Evolutionary conservation across 441 rosid genomes (phyloP), one percentile per base, ranked within the genome.

Genomic region (Cnidoscolus chayamansa): DNA sequence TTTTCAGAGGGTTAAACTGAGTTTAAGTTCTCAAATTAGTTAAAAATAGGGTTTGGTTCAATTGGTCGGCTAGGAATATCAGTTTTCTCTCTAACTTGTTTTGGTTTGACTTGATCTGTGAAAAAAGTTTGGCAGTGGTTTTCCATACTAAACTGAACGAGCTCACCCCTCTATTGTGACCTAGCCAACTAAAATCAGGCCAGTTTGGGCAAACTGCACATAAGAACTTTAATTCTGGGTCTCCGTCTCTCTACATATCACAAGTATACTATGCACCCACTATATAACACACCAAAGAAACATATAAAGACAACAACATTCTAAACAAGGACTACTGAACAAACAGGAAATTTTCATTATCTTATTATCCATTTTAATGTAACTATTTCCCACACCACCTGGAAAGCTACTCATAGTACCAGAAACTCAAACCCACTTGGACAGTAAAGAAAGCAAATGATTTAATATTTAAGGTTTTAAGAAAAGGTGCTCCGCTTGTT

Each of bases 361-460:
- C 53, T 13, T 48, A 67, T 58, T n/a, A 17, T 31, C 19, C n/a
- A 59, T 37, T 30, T 67, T 10, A n/a, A 9, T 65, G 45, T 15
- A 25, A n/a, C 6, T 32, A 9, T 43, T 9, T 11, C 13, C 19
- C 50, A 19, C 12, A 2, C 15, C 60, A 57, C 31, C 51, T 2
- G 49, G 43, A 10, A 17, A 43, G 63, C 15, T 19, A 56, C 63
- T 31, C 25, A 25, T 25, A 30, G 35, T 32, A 48, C 5, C 56
- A 59, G 65, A 59, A 62, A 17, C 57, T 62, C 43, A 31, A 72
- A 45, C 56, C 73, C 53, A 70, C 67, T 64, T 53, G 30, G 54
- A 7, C 7, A 43, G 56, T 9, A 57, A 19, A 63, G 25, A 43
- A 49, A 35, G 17, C 30, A 60, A 48, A 19, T 25, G 63, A 68